These are phyloP conservation scores for Opeltia flavorubescens DNA, from an alignment of 495 filamentous ascomycete species.

Conservation along the genomic window DNA sequence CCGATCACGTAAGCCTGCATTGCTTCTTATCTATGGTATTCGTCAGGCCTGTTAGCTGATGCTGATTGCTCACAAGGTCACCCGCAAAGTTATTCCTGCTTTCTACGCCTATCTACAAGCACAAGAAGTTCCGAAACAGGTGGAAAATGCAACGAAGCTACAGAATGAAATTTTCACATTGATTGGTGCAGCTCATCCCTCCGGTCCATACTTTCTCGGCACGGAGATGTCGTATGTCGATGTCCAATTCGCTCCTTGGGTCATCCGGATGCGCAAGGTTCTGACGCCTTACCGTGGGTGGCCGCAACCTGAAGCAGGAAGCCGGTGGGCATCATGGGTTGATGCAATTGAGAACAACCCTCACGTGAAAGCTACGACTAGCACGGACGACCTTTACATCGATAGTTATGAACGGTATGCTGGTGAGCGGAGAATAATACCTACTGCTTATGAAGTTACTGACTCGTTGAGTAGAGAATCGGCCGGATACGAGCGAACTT, in stretches of 20 bases:
- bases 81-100: slow-evolving; percentile 63
- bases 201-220: slow-evolving; percentile 77
- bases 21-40: neutral
- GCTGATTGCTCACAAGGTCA: slow-evolving; percentile 30
- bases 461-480: slow-evolving; percentile 32
- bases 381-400: slow-evolving; percentile 55
- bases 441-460: slow-evolving; percentile 10
- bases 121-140: slow-evolving; percentile 50
- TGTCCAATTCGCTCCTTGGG: slow-evolving; percentile 78
- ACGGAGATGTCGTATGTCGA: slow-evolving; percentile 63
- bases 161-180: slow-evolving; percentile 56
- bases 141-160: slow-evolving; percentile 48
- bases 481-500: slow-evolving; percentile 44
- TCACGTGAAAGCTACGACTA: slow-evolving; percentile 65
- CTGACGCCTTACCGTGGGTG: slow-evolving; percentile 70
- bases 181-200: slow-evolving; percentile 51
- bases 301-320: slow-evolving; percentile 55
- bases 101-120: slow-evolving; percentile 72
- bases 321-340: slow-evolving; percentile 64
- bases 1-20: slow-evolving; percentile 55
- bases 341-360: slow-evolving; percentile 66
- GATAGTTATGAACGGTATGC: slow-evolving; percentile 58
- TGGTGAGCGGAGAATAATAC: slow-evolving; percentile 27
- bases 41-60: neutral
- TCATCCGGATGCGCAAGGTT: slow-evolving; percentile 59